phyloP scores from a whole-genome alignment of 2,329 filamentous ascomycete species.

The Penicillium glabrum region DNA sequence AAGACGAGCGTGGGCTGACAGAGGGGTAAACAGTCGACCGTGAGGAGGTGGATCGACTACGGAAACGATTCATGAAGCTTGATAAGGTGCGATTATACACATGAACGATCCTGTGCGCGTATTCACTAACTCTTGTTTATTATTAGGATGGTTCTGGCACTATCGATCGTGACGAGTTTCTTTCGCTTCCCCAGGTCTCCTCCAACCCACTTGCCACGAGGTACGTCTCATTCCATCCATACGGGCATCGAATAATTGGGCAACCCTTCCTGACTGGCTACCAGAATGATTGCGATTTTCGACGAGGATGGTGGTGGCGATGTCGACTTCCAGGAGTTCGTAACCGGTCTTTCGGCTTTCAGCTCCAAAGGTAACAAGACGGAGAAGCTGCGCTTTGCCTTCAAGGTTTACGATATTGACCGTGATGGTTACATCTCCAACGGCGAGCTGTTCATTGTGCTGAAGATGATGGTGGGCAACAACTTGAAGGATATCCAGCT shows the following conservation, averaged over 20 bases:
- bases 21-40: constrained; percentile 71
- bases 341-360: constrained; percentile 91
- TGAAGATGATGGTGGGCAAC: constrained; percentile 99
- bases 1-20: constrained; percentile 5
- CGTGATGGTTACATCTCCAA: constrained; percentile 98
- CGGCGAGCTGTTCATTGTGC: constrained; percentile 96
- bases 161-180: constrained; percentile 97
- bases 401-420: constrained; percentile 99
- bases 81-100: constrained; percentile 69
- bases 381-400: constrained; percentile 95
- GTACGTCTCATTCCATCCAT: constrained; percentile 48
- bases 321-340: constrained; percentile 98
- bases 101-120: background rate
- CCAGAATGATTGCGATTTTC: constrained; percentile 97
- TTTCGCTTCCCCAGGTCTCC: constrained; percentile 94
- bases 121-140: background rate
- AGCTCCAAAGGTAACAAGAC: constrained; percentile 98
- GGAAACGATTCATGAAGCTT: constrained; percentile 98
- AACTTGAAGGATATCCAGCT: constrained; percentile 98
- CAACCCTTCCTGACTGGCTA: background rate
- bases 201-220: constrained; percentile 96
- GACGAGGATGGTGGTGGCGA: constrained; percentile 97
- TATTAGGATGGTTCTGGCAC: constrained; percentile 91
- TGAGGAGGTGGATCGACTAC: constrained; percentile 92
- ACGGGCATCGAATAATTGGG: background rate